A percentile compares a stretch with the other conserved stretches of the same genome.
Evolutionary conservation across 1,284 basidiomycete species (phyloP).

Genomic region (Rhodofomes roseus): DNA sequence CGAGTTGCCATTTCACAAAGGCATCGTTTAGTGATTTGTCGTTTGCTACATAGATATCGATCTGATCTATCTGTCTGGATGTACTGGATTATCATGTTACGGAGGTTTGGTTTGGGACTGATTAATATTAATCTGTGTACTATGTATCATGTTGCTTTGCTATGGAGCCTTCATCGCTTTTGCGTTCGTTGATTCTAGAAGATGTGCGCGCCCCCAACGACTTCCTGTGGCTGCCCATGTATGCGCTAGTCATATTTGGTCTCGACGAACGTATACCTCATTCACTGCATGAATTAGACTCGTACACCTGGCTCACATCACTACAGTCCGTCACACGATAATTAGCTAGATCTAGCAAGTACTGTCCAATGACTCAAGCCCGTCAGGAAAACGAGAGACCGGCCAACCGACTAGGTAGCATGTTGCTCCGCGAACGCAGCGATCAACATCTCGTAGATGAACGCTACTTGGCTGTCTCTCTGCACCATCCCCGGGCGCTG

Average conservation of each 20-base stretch:
- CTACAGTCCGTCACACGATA: neutral
- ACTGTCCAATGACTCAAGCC: neutral
- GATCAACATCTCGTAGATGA: constrained; percentile 64
- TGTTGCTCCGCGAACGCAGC: constrained; percentile 28
- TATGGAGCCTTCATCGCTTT: neutral
- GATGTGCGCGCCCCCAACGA: too few species aligned
- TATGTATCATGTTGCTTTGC: neutral
- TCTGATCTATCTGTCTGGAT: neutral
- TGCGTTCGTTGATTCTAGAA: too few species aligned
- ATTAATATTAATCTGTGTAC: neutral
- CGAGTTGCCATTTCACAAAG: neutral
- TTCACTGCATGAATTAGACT: neutral
- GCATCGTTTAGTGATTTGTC: neutral
- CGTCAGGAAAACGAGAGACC: neutral
- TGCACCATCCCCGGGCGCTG: constrained; percentile 83
- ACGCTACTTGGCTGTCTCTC: constrained; percentile 56
- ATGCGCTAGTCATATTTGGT: too few species aligned
- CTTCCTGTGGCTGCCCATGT: too few species aligned
- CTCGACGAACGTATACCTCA: too few species aligned
- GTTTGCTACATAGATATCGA: neutral
- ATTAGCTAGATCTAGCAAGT: neutral
- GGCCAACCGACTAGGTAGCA: neutral
- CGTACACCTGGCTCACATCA: neutral
- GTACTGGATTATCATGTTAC: neutral
- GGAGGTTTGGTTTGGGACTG: neutral